Evolutionary conservation across 1,139 yeast genomes (phyloP), one percentile per base, ranked within the genome.

Genomic region (Suhomyces panamericanus): DNA sequence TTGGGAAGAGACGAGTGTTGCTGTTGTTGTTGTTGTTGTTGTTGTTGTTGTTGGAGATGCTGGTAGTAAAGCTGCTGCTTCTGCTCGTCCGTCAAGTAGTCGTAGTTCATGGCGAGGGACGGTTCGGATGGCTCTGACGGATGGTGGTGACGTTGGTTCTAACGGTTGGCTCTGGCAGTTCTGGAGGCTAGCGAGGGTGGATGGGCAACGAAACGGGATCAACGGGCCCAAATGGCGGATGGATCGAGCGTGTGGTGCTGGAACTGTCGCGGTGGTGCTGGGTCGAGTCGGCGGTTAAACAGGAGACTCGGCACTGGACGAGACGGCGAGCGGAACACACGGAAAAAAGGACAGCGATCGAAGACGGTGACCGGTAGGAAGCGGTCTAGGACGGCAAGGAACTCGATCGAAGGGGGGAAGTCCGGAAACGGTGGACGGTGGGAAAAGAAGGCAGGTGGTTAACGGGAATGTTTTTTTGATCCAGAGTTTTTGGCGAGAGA

Each of bases 11-110:
- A 46, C 30, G 11, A 52, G 15, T 49, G 50, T 33, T 50, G 48
- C 12, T 44, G 46, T 14, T 49, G 59, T n/a, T 50, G 54, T 16
- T 51, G 58, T 17, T 50, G 53, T 35, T 56, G 60, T 27, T 51
- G 56, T 32, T 54, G 52, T 11, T 50, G 50, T 32, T 54, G 55
- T 38, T 58, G 63, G 34, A 55, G 56, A 28, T 59, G 64, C 47
- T 58, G 60, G 41, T 52, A 53, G 47, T 63, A 66, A 40, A 63
- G 65, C 54, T 62, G 69, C 46, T 64, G 69, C 57, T 66, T 67
- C 55, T 67, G 70, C 46, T 65, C 67, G 28, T 66, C 69, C 13
- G 67, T 56, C 34, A 66, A 56, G 40, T 63, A 58, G 43, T 65
- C 70, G 55, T 59, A 67, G 47, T 67, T 61, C 72, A 67, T 67